Percentiles rank a stretch among this genome's conserved stretches.
These are phyloP conservation scores for Chamaecrista fasciculata DNA, from an alignment of 306 rosid genomes.

Conservation along the genomic window DNA sequence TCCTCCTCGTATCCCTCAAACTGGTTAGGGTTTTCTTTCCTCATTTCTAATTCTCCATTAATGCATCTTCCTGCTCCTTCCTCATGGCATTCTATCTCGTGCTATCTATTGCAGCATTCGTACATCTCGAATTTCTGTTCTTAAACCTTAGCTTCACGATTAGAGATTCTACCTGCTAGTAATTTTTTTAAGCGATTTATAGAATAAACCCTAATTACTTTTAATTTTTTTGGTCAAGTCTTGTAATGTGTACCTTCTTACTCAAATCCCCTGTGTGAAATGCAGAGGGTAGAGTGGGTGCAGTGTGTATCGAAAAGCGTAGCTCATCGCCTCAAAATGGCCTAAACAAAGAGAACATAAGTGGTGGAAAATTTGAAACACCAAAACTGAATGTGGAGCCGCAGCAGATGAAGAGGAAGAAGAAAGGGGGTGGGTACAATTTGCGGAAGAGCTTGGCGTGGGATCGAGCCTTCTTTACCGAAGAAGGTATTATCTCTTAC, in stretches of 20 bases:
- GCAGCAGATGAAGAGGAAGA: constrained; percentile 81
- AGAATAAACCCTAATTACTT: not conserved
- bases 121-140: not conserved
- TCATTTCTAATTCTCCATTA: not conserved
- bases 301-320: constrained; percentile 22
- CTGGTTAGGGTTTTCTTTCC: constrained; percentile 50
- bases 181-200: not conserved
- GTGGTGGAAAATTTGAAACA: constrained; percentile 41
- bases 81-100: not conserved
- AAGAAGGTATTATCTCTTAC: constrained; percentile 52
- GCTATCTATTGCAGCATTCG: too few species aligned
- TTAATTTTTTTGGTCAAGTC: not conserved
- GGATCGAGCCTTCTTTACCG: constrained; percentile 89
- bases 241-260: not conserved
- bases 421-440: constrained; percentile 68
- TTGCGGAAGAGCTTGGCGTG: constrained; percentile 95
- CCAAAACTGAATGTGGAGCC: constrained; percentile 57
- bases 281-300: constrained; percentile 34
- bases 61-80: not conserved
- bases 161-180: not conserved
- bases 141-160: not conserved
- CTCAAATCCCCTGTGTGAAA: not conserved
- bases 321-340: constrained; percentile 22
- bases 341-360: constrained; percentile 45
- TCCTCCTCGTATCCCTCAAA: constrained; percentile 23